Evolutionary conservation across 768 basidiomycete genomes (phyloP).

Genomic region (Suillus subalutaceus): DNA sequence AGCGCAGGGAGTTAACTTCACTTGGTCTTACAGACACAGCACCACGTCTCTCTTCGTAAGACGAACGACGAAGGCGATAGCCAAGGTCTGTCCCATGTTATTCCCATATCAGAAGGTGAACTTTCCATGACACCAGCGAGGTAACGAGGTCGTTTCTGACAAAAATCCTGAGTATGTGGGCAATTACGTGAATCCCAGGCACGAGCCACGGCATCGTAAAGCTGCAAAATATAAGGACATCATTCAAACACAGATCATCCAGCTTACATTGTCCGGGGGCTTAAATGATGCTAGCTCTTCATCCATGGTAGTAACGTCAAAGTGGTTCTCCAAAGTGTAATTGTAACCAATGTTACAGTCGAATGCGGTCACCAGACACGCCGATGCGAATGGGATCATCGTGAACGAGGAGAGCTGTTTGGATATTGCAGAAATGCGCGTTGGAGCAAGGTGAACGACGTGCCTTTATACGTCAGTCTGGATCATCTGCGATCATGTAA

Average conservation of each 20-base stretch:
- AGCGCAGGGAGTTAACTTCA: constrained; percentile 31
- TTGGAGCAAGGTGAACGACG: background rate
- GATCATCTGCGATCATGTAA: background rate
- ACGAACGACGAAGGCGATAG: constrained; percentile 28
- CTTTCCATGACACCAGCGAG: constrained; percentile 16
- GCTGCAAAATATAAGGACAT: constrained; percentile 17
- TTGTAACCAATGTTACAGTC: constrained; percentile 27
- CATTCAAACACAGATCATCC: background rate
- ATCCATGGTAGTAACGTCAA: constrained; percentile 24
- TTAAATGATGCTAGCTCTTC: constrained; percentile 18
- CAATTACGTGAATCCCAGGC: constrained; percentile 28
- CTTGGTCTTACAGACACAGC: constrained; percentile 25
- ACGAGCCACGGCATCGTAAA: constrained; percentile 33
- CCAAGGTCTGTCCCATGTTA: constrained; percentile 24
- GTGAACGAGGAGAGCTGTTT: too few species aligned
- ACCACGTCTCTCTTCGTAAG: constrained; percentile 29
- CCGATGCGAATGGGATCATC: background rate
- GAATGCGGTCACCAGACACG: constrained; percentile 3
- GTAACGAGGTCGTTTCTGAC: constrained; percentile 22
- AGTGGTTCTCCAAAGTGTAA: constrained; percentile 27
- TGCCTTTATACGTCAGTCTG: background rate
- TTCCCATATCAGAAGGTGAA: constrained; percentile 27
- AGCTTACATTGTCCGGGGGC: constrained; percentile 21
- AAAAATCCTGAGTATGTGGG: constrained; percentile 15
- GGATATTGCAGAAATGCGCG: background rate